Base-by-base conservation (phyloP, 306 rosid species). In the Cercis canadensis region DNA sequence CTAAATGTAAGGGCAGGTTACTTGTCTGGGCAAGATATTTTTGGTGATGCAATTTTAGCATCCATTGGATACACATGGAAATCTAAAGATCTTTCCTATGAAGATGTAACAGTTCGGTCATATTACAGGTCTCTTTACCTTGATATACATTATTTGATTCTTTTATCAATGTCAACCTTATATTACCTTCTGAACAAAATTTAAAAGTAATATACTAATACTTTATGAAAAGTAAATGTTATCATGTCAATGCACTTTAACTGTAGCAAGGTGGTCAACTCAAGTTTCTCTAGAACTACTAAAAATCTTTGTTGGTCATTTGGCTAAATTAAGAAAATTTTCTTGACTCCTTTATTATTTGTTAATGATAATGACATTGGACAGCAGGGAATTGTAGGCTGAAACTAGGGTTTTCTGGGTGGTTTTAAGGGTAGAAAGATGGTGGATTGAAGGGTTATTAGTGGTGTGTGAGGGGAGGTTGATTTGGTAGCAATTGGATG, bases 31-130 rank as follows among this genome's bases (percentile, higher is more conserved):
- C 97, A 94, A 71, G 79, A 82, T 84, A 75, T 94, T 74, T 72
- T 55, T 83, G 97, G 97, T 59, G 95, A 94, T 62, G 95, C 99
- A 67, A 75, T 94, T 74, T 79, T 94, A 78, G 92, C 97, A 83
- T 81, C 90, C 57, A 75, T 91, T 60, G 97, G 92, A 69, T 94
- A 83, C 80, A 86, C 89, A 11, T 72, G 92, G 89, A 91, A 75
- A 79, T 84, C 84, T 69, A 86, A 80, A 76, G 96, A 89, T 57
- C 86, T 94, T 80, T 87, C 77, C 77, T 80, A 78, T 36, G 99
- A 94, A 81, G 92, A 86, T 76, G 77, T 89, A 57, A 69, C 86
- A 0, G 66, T 83, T 78, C 92, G 33, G 71, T 83, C 89, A 45
- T 91, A 89, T 85, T 84, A 86, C 88, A 91, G 99, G 99, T 94